A percentile compares a stretch with the other conserved stretches of the same genome.
Evolutionary conservation across 2,329 filamentous ascomycete species (phyloP).

Genomic region (Trichophyton simii): DNA sequence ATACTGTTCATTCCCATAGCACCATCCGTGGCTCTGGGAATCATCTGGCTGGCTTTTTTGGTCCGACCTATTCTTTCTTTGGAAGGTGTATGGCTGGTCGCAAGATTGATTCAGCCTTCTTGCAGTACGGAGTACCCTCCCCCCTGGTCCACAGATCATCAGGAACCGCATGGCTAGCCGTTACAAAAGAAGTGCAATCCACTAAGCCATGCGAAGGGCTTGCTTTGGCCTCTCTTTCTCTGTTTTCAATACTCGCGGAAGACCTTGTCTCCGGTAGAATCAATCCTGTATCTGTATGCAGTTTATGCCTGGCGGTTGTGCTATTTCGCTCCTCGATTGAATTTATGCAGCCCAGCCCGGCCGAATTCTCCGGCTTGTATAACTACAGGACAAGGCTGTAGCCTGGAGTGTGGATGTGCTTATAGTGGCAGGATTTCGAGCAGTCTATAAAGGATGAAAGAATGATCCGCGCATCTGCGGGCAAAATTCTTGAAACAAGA

Average conservation of each 20-base stretch:
- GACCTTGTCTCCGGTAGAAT: background rate
- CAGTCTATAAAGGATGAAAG: background rate
- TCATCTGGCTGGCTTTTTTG: background rate
- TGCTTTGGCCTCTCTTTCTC: background rate
- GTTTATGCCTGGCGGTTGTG: background rate
- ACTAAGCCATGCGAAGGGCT: background rate
- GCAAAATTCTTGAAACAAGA: background rate
- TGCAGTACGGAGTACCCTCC: background rate
- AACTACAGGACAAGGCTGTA: background rate
- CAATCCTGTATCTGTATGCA: background rate
- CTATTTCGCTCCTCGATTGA: background rate
- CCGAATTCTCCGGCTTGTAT: background rate
- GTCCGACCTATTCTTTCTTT: background rate
- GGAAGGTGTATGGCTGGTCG: background rate
- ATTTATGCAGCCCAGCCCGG: background rate
- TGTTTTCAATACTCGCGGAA: background rate
- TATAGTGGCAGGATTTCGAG: background rate
- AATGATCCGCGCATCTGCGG: background rate
- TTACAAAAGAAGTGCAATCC: background rate
- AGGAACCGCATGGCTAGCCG: background rate
- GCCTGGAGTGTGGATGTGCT: background rate
- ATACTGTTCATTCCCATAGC: background rate
- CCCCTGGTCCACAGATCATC: background rate
- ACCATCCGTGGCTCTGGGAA: background rate
- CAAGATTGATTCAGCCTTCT: background rate